Conservation (phyloP, 768 basidiomycete genomes). For the Lactarius deliciosus region DNA sequence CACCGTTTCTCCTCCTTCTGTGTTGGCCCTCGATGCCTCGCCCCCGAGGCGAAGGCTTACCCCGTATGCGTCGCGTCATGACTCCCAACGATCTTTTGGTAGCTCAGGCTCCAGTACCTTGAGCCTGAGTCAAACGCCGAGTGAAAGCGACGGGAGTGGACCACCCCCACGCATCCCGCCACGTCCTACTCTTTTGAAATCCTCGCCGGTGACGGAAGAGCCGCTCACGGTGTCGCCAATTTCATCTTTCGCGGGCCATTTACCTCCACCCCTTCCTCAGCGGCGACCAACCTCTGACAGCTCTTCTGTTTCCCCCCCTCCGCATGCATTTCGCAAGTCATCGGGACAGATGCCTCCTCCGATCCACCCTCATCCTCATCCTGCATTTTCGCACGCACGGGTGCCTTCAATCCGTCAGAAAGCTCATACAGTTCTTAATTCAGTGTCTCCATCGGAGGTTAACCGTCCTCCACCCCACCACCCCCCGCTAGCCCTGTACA, state of each 20-base stretch:
- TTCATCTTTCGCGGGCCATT: not conserved
- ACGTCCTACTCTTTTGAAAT: not conserved
- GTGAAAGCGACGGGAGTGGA: conserved; percentile 17
- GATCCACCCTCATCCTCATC: conserved; percentile 9
- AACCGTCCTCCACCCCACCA: conserved; percentile 1
- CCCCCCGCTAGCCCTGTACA: not conserved
- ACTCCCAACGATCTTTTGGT: conserved; percentile 14
- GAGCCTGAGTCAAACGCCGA: conserved; percentile 12
- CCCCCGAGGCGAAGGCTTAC: conserved; percentile 1
- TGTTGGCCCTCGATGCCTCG: not conserved
- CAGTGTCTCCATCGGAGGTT: not conserved
- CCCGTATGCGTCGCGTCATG: not conserved
- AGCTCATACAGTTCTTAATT: not conserved
- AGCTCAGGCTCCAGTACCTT: conserved; percentile 5
- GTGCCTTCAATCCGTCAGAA: conserved; percentile 4
- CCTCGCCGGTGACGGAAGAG: not conserved
- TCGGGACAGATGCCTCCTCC: conserved; percentile 17
- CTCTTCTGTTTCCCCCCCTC: not conserved
- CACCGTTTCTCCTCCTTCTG: conserved; percentile 6
- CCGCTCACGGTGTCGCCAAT: conserved; percentile 17
- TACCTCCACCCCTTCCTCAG: conserved; percentile 17
- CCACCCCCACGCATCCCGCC: conserved; percentile 18
- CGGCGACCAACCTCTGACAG: conserved; percentile 11
- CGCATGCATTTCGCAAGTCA: conserved; percentile 3
- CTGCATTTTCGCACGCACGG: conserved; percentile 6